Evolutionary conservation across 2,329 filamentous ascomycete genomes (phyloP), one percentile per base, ranked within the genome.

Genomic region (Zymoseptoria pseudotritici): DNA sequence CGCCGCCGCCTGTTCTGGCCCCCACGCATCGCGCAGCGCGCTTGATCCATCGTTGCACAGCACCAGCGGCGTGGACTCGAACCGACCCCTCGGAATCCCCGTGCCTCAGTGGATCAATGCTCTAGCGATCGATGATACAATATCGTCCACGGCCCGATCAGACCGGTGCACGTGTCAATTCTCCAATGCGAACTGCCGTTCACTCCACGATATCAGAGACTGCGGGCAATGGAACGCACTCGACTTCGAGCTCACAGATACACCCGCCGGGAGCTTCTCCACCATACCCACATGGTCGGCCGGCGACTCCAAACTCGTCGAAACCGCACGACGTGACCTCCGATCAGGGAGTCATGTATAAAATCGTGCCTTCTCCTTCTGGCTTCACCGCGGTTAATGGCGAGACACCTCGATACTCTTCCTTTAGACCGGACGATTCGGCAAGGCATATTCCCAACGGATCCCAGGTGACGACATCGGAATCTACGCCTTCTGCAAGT

Each of bases 351-450:
- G 26, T 53, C 22, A 22, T 26, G 19, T 53, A 53, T 26, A 53
- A 53, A 26, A 53, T 53, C 17, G 36, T 42, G 36, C 57, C 64
- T 20, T 55, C 63, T 1, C 22, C 62, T 11, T 61, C 65, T 3
- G 66, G 67, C 22, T 72, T 72, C 61, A 72, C 70, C n/a, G 69
- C 70, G 6, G 70, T 72, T 59, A 72, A 72, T 56, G 68, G 69
- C 26, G 67, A 69, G 4, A 42, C 57, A 29, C 66, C 65, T 26
- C 62, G 58, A 19, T 53, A 51, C 17, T 53, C 62, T 6, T 60
- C 61, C 8, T 66, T 65, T 52, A 63, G 61, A 22, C 61, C 65
- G 4, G 63, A 66, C 24, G 60, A 63, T 3, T 26, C 59, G 17
- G 50, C 60, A 0, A 26, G 57, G 49, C 53, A 59, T 24, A 54